phyloP scores from a whole-genome alignment of 1,139 yeast species.

The Suhomyces yuchorum region DNA sequence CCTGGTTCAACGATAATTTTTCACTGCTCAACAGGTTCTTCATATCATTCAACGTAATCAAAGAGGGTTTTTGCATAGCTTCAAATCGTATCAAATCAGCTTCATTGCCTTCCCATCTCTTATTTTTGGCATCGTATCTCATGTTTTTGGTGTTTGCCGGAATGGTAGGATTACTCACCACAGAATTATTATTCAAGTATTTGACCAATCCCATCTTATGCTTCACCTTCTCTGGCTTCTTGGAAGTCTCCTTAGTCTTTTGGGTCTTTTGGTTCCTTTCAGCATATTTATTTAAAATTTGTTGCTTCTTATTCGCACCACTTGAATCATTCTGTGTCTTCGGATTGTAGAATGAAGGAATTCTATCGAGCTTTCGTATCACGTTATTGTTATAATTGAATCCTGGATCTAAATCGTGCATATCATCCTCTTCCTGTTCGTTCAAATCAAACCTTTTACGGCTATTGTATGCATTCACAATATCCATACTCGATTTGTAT shows the following conservation, averaged over 20 bases:
- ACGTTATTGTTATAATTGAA: conserved; percentile 39
- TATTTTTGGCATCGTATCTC: conserved; percentile 55
- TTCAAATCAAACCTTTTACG: conserved; percentile 15
- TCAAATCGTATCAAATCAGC: conserved; percentile 45
- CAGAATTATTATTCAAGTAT: conserved; percentile 31
- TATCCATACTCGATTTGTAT: conserved; percentile 38
- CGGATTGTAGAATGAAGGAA: conserved; percentile 43
- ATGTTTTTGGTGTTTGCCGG: conserved; percentile 30
- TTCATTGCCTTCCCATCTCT: conserved; percentile 73
- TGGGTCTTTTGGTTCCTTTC: conserved; percentile 20
- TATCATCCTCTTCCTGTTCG: conserved; percentile 19
- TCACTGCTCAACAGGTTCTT: conserved; percentile 18
- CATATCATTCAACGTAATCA: conserved; percentile 38
- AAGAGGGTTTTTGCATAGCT: conserved; percentile 33
- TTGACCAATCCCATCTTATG: conserved; percentile 36
- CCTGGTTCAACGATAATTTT: conserved; percentile 3
- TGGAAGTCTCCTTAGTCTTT: conserved; percentile 5
- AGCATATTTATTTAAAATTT: conserved; percentile 31
- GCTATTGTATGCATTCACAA: conserved; percentile 14
- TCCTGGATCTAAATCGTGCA: conserved; percentile 18
- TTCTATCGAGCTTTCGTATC: conserved; percentile 42
- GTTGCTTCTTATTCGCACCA: conserved; percentile 22
- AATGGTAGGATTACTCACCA: conserved; percentile 14
- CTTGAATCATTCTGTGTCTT: conserved; percentile 8
- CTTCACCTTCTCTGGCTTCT: conserved; percentile 16